Conservation (phyloP, 345 rosid genomes). For the thale cress (Arabidopsis thaliana) region DNA sequence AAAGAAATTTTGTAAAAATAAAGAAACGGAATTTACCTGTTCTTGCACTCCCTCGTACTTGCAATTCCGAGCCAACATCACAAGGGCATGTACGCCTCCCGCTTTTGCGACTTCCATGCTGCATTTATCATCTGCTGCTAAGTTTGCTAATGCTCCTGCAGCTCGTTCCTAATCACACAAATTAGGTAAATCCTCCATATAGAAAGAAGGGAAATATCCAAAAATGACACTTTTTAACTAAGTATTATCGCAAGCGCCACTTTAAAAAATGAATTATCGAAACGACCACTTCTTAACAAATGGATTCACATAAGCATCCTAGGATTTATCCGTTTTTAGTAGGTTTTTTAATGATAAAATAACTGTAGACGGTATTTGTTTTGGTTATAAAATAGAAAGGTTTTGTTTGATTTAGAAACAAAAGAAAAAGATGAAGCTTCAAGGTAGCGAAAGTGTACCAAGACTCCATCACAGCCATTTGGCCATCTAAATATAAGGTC, state of each 20-base stretch:
- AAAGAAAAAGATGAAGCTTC: conserved; percentile 7
- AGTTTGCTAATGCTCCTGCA: conserved; percentile 87
- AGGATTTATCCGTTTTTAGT: background rate
- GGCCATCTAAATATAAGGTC: conserved; percentile 87
- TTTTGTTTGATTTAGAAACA: conserved; percentile 1
- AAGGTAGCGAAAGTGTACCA: conserved; percentile 50
- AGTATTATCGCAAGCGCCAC: background rate
- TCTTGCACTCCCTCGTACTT: conserved; percentile 85
- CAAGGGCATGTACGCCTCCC: conserved; percentile 82
- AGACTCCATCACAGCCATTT: conserved; percentile 75
- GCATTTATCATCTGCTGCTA: conserved; percentile 88
- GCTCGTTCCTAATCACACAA: conserved; percentile 75
- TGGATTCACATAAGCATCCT: conserved; percentile 5
- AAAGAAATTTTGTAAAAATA: background rate
- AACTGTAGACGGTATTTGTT: conserved; percentile 1
- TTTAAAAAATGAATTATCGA: background rate
- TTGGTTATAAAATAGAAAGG: background rate
- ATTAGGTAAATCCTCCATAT: conserved; percentile 14
- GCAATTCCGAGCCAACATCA: conserved; percentile 84
- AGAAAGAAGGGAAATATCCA: conserved; percentile 6
- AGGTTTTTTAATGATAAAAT: background rate
- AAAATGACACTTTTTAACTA: conserved; percentile 2
- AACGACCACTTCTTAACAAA: background rate
- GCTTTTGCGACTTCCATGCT: conserved; percentile 76
- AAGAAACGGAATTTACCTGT: conserved; percentile 51